These are phyloP conservation scores for Polygonum aviculare DNA, from an alignment of 148 eudicot species.

Conservation along the genomic window DNA sequence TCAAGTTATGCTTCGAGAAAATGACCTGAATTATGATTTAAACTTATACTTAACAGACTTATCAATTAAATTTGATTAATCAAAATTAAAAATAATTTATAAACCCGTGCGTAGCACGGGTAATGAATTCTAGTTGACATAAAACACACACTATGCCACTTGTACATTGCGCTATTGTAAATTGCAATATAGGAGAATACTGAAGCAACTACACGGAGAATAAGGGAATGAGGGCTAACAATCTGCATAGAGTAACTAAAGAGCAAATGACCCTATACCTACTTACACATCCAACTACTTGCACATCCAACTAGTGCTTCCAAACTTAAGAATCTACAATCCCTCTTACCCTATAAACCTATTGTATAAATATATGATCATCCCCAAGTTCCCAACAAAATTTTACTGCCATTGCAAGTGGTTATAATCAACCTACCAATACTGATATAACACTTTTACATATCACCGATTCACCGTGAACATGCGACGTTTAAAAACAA, in stretches of 20 bases:
- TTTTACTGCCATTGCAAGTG: background rate
- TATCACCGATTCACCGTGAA: constrained; percentile 40
- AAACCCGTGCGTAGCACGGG: too few species aligned
- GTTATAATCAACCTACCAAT: background rate
- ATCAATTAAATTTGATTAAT: too few species aligned
- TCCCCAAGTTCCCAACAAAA: background rate
- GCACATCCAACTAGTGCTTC: background rate
- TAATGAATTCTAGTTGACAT: too few species aligned
- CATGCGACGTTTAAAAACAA: constrained; percentile 8
- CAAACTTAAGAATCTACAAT: background rate
- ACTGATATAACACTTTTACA: background rate
- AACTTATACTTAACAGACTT: too few species aligned
- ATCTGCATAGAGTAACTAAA: background rate
- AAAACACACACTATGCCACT: background rate
- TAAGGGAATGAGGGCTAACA: background rate
- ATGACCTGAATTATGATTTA: too few species aligned
- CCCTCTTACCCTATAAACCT: background rate
- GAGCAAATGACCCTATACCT: background rate
- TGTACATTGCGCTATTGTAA: too few species aligned
- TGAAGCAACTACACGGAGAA: background rate
- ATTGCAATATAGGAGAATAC: too few species aligned
- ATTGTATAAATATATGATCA: background rate
- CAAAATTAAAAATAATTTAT: too few species aligned
- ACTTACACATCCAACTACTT: background rate
- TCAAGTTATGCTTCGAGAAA: too few species aligned